These are phyloP conservation scores for Boehmeria nivea DNA, from an alignment of 306 rosid genomes.

Conservation along the genomic window DNA sequence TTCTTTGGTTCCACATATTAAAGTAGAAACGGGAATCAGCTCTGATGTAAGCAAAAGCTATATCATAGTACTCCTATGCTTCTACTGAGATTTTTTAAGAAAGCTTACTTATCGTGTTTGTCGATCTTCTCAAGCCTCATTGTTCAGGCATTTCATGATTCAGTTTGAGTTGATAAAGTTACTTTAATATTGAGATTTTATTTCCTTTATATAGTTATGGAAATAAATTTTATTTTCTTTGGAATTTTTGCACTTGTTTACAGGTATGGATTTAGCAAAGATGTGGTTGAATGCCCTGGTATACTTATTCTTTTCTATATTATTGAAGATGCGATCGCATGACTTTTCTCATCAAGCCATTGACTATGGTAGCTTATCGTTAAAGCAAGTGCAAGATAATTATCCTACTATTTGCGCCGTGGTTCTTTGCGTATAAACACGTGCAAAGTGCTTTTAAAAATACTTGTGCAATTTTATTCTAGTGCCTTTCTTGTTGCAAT, in stretches of 20 bases:
- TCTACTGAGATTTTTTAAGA: not conserved
- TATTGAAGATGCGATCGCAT: not conserved
- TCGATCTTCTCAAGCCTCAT: constrained; percentile 9
- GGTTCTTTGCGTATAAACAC: too few relatives aligned
- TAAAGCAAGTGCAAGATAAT: too few relatives aligned
- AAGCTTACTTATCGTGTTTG: not conserved
- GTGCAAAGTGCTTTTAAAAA: too few relatives aligned
- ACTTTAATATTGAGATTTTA: not conserved
- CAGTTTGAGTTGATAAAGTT: not conserved
- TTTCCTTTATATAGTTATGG: not conserved
- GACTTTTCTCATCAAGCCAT: not conserved
- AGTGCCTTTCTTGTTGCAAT: not conserved
- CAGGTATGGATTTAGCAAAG: constrained; percentile 94
- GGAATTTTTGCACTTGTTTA: constrained; percentile 12
- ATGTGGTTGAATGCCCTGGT: constrained; percentile 91
- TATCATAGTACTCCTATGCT: not conserved
- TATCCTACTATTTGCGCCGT: too few relatives aligned
- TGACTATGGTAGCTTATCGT: too few relatives aligned
- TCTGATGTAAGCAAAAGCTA: not conserved
- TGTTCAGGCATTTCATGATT: constrained; percentile 6
- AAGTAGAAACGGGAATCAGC: not conserved
- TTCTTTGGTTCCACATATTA: not conserved
- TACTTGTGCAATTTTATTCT: too few relatives aligned
- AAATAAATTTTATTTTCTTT: not conserved
- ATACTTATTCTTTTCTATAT: constrained; percentile 17